Conservation (phyloP, 164 flowering plant species). For the Vitis vinifera region DNA sequence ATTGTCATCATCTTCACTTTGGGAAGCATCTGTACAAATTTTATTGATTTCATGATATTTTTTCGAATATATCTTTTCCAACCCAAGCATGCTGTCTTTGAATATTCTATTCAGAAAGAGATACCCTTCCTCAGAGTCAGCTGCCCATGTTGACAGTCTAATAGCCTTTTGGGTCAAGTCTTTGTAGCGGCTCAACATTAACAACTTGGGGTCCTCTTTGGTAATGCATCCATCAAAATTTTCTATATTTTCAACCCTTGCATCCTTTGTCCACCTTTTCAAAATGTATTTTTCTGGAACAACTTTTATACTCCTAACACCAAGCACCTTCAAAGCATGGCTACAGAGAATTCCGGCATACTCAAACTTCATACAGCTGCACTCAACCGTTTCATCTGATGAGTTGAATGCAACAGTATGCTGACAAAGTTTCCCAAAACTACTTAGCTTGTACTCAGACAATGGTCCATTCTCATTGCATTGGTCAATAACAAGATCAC, state of each 20-base stretch:
- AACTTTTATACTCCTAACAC: constrained; percentile 21
- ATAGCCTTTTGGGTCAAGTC: not conserved
- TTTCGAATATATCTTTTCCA: not conserved
- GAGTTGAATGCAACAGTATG: constrained; percentile 15
- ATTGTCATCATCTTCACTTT: no score
- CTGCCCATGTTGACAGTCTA: not conserved
- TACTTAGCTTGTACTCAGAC: constrained; percentile 20
- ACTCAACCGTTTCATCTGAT: constrained; percentile 18
- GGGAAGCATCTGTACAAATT: no score
- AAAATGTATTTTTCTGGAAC: constrained; percentile 25
- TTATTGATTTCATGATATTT: not conserved
- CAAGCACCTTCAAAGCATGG: constrained; percentile 36
- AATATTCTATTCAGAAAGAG: not conserved
- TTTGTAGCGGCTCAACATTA: not conserved
- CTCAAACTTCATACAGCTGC: constrained; percentile 28
- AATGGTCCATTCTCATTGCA: constrained; percentile 13
- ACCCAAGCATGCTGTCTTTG: not conserved
- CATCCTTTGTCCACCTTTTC: constrained; percentile 31
- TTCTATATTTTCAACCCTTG: constrained; percentile 5
- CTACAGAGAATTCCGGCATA: constrained; percentile 29
- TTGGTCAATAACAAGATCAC: constrained; percentile 17
- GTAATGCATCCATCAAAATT: not conserved
- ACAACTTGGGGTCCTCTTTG: not conserved
- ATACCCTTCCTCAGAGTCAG: not conserved
- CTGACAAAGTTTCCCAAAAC: constrained; percentile 12